A percentile compares a stretch with the other conserved stretches of the same genome.
phyloP scores from a whole-genome alignment of 306 rosid species.

The Dalbergia oliveri region DNA sequence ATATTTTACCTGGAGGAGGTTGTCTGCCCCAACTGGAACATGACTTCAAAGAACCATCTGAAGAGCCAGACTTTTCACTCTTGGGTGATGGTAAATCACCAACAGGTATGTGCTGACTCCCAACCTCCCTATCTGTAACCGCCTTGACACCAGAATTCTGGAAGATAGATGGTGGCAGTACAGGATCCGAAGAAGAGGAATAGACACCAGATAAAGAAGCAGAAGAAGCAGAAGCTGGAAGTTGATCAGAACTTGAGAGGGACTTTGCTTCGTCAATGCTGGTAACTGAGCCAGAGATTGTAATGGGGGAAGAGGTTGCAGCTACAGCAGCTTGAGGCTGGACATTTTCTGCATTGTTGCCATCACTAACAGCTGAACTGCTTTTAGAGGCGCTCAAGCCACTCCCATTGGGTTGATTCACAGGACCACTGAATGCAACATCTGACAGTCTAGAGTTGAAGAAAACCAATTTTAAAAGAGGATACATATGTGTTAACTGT shows the following conservation, averaged over 20 bases:
- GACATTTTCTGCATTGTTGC: slow-evolving; percentile 47
- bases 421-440: slow-evolving; percentile 53
- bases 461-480: background rate
- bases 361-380: slow-evolving; percentile 46
- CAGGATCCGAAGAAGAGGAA: slow-evolving; percentile 59
- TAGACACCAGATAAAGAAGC: slow-evolving; percentile 45
- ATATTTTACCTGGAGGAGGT: slow-evolving; percentile 49
- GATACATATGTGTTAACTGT: background rate
- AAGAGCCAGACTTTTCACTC: slow-evolving; percentile 47
- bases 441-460: slow-evolving; percentile 58
- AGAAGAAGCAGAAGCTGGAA: slow-evolving; percentile 48
- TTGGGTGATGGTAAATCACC: slow-evolving; percentile 52
- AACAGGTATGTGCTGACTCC: slow-evolving; percentile 45
- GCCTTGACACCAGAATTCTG: slow-evolving; percentile 38
- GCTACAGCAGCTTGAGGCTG: slow-evolving; percentile 48
- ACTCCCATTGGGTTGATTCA: slow-evolving; percentile 64
- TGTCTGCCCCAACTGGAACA: slow-evolving; percentile 50
- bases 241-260: slow-evolving; percentile 48
- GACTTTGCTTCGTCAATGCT: slow-evolving; percentile 53
- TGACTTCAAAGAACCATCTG: slow-evolving; percentile 50
- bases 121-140: slow-evolving; percentile 51
- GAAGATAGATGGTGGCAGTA: slow-evolving; percentile 46
- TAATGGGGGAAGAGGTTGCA: slow-evolving; percentile 50
- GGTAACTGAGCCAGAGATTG: slow-evolving; percentile 43
- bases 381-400: slow-evolving; percentile 44